Percentiles rank a stretch among this genome's conserved stretches.
Conservation (phyloP, 805 yeast species). For the Alloascoidea hylecoeti region DNA sequence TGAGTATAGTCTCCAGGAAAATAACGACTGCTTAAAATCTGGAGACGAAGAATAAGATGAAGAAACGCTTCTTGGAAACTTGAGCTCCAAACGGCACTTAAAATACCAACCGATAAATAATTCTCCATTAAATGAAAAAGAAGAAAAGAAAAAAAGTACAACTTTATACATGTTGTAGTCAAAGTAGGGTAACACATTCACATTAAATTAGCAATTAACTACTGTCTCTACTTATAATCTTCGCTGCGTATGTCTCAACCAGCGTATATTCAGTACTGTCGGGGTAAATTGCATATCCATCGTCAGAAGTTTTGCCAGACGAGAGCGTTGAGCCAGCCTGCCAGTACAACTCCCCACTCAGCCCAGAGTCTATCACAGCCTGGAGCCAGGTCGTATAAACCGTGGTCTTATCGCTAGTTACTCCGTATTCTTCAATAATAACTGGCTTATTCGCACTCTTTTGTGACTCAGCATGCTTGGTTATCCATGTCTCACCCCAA, state of each 20-base stretch:
- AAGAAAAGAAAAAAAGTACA: too few species aligned
- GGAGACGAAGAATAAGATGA: too few species aligned
- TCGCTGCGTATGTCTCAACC: not conserved
- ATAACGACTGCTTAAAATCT: too few species aligned
- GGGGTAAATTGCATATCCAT: constrained; percentile 1
- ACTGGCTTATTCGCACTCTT: not conserved
- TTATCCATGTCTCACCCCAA: not conserved
- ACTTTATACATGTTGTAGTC: too few species aligned
- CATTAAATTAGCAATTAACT: not conserved
- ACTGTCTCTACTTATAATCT: not conserved
- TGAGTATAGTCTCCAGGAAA: too few species aligned
- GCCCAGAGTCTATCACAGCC: not conserved
- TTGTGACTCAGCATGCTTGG: not conserved
- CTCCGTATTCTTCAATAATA: not conserved
- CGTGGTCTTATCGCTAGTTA: not conserved
- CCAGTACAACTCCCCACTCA: not conserved
- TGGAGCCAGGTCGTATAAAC: constrained; percentile 1
- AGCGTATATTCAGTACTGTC: not conserved
- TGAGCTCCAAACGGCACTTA: too few species aligned
- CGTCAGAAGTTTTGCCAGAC: not conserved
- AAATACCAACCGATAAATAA: too few species aligned
- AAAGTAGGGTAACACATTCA: too few species aligned
- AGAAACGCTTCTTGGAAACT: too few species aligned
- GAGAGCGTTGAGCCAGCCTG: not conserved
- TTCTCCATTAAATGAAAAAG: too few species aligned